These are phyloP conservation scores for Penicillium longicatenatum DNA, from an alignment of 495 filamentous ascomycete genomes.

Conservation along the genomic window DNA sequence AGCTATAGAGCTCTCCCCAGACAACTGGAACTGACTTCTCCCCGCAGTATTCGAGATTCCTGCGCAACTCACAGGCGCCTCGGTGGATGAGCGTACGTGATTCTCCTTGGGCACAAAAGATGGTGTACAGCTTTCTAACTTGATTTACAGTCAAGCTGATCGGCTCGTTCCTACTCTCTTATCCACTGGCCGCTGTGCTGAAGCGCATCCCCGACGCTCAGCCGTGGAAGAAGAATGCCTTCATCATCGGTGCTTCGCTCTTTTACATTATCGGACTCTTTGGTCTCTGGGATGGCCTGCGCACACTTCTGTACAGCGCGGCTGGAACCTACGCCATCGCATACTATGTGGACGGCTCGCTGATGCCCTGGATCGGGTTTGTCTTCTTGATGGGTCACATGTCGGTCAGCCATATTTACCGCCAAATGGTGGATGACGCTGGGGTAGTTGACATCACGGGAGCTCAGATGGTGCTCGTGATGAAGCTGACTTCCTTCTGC, in stretches of 20 bases:
- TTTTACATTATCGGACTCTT: slow-evolving; percentile 97
- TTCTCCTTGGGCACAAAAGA: background rate
- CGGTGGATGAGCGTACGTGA: slow-evolving; percentile 79
- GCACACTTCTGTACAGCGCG: slow-evolving; percentile 77
- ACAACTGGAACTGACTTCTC: slow-evolving; percentile 22
- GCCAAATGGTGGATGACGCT: slow-evolving; percentile 68
- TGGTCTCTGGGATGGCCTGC: slow-evolving; percentile 85
- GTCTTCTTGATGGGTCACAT: slow-evolving; percentile 95
- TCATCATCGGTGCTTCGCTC: slow-evolving; percentile 75
- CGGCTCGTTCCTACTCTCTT: slow-evolving; percentile 87
- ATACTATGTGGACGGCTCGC: slow-evolving; percentile 79
- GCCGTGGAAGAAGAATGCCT: slow-evolving; percentile 86
- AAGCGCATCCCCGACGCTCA: slow-evolving; percentile 87
- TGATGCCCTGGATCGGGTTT: slow-evolving; percentile 98
- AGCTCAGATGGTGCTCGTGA: slow-evolving; percentile 96
- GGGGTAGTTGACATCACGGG: slow-evolving; percentile 83
- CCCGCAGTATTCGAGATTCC: slow-evolving; percentile 71
- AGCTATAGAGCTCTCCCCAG: slow-evolving; percentile 6
- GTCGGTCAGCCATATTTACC: slow-evolving; percentile 83
- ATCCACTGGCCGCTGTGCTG: slow-evolving; percentile 83
- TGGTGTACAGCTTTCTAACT: slow-evolving; percentile 14
- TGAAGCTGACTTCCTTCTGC: slow-evolving; percentile 97
- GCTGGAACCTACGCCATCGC: slow-evolving; percentile 82
- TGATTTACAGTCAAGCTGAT: slow-evolving; percentile 80
- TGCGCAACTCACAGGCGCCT: slow-evolving; percentile 67